Evolutionary conservation across 1,284 basidiomycete genomes (phyloP).

Genomic region (Sphaerobolus stellatus): DNA sequence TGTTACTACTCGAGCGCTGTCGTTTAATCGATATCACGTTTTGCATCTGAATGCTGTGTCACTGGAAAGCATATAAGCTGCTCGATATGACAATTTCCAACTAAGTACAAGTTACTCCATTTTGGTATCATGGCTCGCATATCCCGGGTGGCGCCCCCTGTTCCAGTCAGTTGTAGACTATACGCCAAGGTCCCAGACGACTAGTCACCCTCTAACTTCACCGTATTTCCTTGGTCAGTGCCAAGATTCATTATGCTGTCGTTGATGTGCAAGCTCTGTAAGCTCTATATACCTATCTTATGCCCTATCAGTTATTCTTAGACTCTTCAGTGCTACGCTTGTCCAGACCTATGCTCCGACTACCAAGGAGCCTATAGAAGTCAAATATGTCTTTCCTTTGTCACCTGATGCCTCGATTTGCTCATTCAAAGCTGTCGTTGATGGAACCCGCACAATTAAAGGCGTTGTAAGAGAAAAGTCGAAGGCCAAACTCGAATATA

Average conservation of each 20-base stretch:
- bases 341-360: constrained; percentile 13
- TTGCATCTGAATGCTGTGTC: no score
- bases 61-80: no score
- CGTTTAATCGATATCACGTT: no score
- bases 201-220: no score
- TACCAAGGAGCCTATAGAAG: constrained; percentile 10
- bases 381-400: constrained; percentile 26
- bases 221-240: no score
- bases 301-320: not conserved
- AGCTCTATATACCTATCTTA: not conserved
- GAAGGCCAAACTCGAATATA: constrained; percentile 22
- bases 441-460: constrained; percentile 19
- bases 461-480: constrained; percentile 26
- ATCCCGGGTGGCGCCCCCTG: not conserved
- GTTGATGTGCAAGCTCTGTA: constrained; percentile 10
- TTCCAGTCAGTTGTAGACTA: not conserved
- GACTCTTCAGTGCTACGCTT: constrained; percentile 1
- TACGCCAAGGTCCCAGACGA: not conserved
- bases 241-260: constrained; percentile 8
- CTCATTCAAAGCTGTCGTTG: constrained; percentile 21
- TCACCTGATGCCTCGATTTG: constrained; percentile 26
- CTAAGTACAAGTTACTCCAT: no score
- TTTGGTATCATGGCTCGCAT: no score
- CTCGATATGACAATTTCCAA: no score
- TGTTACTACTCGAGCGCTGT: no score